Evolutionary conservation across 768 basidiomycete species (phyloP).

Genomic region (Boletus tylopilopsis): DNA sequence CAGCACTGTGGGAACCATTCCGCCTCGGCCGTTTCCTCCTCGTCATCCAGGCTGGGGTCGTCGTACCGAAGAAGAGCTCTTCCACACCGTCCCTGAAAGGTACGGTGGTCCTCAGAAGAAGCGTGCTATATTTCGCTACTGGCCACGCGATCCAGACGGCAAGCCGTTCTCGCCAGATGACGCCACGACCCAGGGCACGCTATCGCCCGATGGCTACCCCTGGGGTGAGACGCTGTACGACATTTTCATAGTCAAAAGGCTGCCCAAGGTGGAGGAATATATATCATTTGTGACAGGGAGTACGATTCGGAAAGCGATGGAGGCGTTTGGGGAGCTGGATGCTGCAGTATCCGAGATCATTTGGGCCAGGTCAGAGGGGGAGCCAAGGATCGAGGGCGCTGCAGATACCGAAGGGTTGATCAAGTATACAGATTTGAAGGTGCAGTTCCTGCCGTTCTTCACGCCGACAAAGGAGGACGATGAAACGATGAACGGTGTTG

Average conservation of each 20-base stretch:
- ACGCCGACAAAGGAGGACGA: too few relatives aligned
- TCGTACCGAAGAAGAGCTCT: not conserved
- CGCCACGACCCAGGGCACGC: conserved; percentile 11
- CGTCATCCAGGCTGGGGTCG: conserved; percentile 8
- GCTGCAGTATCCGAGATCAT: conserved; percentile 12
- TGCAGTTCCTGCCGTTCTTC: too few relatives aligned
- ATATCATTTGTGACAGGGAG: conserved; percentile 20
- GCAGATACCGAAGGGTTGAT: conserved; percentile 18
- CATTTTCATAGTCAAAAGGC: conserved; percentile 11
- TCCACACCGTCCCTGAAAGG: conserved; percentile 2
- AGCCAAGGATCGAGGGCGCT: conserved; percentile 15
- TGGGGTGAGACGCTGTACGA: conserved; percentile 30
- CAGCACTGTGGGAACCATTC: not conserved
- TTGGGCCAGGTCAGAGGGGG: conserved; percentile 22
- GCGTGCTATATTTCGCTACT: conserved; percentile 20
- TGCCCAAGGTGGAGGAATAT: not conserved
- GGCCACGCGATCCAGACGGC: conserved; percentile 27
- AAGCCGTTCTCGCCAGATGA: not conserved
- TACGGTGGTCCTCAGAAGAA: not conserved
- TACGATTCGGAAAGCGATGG: conserved; percentile 8
- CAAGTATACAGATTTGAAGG: not conserved
- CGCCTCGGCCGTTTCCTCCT: not conserved
- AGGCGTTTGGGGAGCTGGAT: conserved; percentile 17
- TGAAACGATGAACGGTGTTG: too few relatives aligned
- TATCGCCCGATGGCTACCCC: conserved; percentile 16